Base-by-base conservation (phyloP, 2,329 filamentous ascomycete genomes). In the Pleurostoma richardsiae region DNA sequence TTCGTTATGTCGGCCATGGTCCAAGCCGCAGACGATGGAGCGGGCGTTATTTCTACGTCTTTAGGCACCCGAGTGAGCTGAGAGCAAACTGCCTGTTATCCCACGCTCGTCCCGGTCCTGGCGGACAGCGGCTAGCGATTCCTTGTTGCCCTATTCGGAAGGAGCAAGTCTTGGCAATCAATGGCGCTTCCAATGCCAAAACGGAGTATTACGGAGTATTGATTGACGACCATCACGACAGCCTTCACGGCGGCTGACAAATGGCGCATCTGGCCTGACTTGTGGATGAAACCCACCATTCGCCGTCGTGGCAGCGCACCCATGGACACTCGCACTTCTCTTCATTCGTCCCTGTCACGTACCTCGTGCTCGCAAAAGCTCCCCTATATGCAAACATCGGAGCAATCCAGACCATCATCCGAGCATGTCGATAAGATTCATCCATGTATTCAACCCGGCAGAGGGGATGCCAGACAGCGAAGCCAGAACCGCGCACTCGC, bases 91-190 rank as follows among this genome's bases (percentile, higher is more conserved):
- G 19, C 19, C 19, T 19, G 19, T 19, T 19, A 19, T 19, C 19
- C 19, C 19, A 19, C 19, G 19, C 19, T 19, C 19, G 19, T 19
- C 19, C 19, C 19, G 19, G 19, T 19, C 19, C 19, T 19, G 19
- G 19, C 19, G 19, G 19, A 19, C 19, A 19, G 19, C 19, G 19
- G 19, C 19, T 19, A 19, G 19, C 19, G 19, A 19, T 19, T 19
- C 19, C 19, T 19, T 26, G 39, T 29, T 39, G 6, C 42, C 42
- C 8, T 10, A 11, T 45, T 19, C 26, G 43, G 43, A 45, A 45
- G 29, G 43, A 45, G 31, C 27, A 45, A 30, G 38, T 40, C 43
- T 45, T 45, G 43, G 43, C 43, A 44, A 44, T 19, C 19, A 19
- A 19, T 19, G 19, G 19, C 19, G 19, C 19, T 19, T 19, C 19